Conservation (phyloP, 2,329 filamentous ascomycete genomes). For the Bisporella sp. region DNA sequence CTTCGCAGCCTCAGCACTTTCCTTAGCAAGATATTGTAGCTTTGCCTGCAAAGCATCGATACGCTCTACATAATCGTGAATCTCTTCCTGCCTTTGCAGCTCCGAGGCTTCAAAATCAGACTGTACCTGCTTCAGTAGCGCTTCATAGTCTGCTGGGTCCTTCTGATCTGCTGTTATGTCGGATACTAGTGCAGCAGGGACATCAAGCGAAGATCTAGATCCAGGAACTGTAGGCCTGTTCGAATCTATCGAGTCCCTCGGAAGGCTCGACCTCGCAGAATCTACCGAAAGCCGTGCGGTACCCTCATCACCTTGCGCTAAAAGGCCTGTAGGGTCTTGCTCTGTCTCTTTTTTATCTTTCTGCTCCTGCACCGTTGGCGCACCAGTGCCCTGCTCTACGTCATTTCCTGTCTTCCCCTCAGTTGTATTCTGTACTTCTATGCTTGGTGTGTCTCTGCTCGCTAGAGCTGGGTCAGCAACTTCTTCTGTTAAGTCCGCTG, state of each 20-base stretch:
- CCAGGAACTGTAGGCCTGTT: slow-evolving; percentile 12
- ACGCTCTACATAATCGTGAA: slow-evolving; percentile 75
- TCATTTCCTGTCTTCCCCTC: slow-evolving; percentile 10
- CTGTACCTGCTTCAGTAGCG: slow-evolving; percentile 31
- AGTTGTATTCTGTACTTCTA: not conserved
- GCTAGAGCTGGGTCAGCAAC: not conserved
- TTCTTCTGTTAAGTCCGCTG: slow-evolving; percentile 1
- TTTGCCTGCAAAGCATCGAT: slow-evolving; percentile 92
- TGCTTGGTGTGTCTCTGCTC: not conserved
- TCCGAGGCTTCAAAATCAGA: slow-evolving; percentile 23
- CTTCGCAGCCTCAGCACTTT: slow-evolving; percentile 69
- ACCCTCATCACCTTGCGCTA: slow-evolving; percentile 14
- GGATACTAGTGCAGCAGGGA: slow-evolving; percentile 10
- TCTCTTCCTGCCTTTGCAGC: slow-evolving; percentile 66
- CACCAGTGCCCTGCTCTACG: not conserved
- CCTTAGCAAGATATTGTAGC: slow-evolving; percentile 77
- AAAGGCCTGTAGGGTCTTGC: too few species aligned
- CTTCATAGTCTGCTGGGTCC: slow-evolving; percentile 30
- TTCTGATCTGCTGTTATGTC: slow-evolving; percentile 6
- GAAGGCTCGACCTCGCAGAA: slow-evolving; percentile 19
- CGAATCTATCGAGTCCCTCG: slow-evolving; percentile 19
- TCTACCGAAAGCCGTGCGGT: slow-evolving; percentile 20
- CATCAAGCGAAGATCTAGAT: slow-evolving; percentile 25
- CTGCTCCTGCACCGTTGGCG: too few species aligned
- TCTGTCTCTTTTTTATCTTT: too few species aligned